Evolutionary conservation across 2,329 filamentous ascomycete species (phyloP), one percentile per base, ranked within the genome.

Genomic region (Neurospora sp.): DNA sequence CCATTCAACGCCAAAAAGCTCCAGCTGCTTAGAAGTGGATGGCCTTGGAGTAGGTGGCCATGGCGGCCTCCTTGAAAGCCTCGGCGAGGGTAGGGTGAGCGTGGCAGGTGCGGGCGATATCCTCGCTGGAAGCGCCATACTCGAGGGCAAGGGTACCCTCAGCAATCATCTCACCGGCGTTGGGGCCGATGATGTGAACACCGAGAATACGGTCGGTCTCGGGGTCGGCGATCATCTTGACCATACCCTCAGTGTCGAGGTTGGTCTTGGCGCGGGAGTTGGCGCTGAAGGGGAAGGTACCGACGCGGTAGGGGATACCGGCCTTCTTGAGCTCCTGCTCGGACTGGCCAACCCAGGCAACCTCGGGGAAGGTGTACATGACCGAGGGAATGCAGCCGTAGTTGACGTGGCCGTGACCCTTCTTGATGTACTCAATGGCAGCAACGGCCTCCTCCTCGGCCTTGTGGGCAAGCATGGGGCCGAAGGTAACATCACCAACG

Each of bases 221-320:
- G 68, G 93, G 93, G 80, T 99, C 96, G 43, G 94, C 91, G 72
- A 99, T 86, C 85, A 99, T 96, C 88, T 99, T 99, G 77, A 99
- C 96, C 81, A 97, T 84, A 76, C 96, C 96, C 71, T 99, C 96
- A 41, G 92, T 92, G 80, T 99, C 96, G 75, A 96, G 86, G 86
- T 98, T 99, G 79, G 96, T 99, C 91, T 98, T 99, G 77, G 96
- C 96, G 80, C 96, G 91, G 71, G 93, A 97, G 88, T 99, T 99
- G 84, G 96, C 96, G 79, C 90, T 92, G 88, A 99, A 99, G 76
- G 96, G 96, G 89, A 99, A 99, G 67, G 88, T 91, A 80, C 96
- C 96, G 78, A 94, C 85, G 78, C 92, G 92, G 89, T 97, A 99
- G 79, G 96, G 93, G 78, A 97, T 88, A 73, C 92, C 93, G 73